Evolutionary conservation across 1,284 basidiomycete genomes (phyloP).

Genomic region (Chondrostereum purpureum): DNA sequence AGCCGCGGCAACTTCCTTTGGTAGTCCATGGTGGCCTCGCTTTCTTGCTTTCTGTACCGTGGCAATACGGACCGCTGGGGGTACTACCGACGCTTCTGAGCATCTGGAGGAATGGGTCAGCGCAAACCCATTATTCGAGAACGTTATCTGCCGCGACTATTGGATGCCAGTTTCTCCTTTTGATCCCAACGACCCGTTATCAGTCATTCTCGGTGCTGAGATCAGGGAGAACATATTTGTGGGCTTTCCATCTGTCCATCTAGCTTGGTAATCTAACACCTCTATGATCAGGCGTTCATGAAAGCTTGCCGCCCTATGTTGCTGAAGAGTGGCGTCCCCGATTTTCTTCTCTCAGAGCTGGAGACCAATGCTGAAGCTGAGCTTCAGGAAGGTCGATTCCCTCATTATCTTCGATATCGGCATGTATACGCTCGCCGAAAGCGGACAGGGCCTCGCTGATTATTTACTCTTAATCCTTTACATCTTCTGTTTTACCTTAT

Average conservation of each 20-base stretch:
- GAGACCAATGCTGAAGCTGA: constrained; percentile 45
- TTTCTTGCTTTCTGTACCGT: constrained; percentile 49
- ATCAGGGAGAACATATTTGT: constrained; percentile 36
- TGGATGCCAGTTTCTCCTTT: constrained; percentile 55
- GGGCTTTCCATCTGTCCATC: constrained; percentile 11
- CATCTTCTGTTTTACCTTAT: constrained; percentile 1
- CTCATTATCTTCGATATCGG: constrained; percentile 48
- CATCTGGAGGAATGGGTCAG: constrained; percentile 47
- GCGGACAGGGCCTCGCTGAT: constrained; percentile 10
- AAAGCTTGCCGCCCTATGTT: constrained; percentile 60
- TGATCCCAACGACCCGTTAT: constrained; percentile 16
- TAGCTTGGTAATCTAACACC: constrained; percentile 8
- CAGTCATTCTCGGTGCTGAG: constrained; percentile 20
- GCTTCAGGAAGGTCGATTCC: constrained; percentile 37
- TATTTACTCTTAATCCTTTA: constrained; percentile 5
- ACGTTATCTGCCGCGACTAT: constrained; percentile 46
- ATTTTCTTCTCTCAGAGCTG: constrained; percentile 44
- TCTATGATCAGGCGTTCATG: constrained; percentile 46
- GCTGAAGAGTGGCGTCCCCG: constrained; percentile 51
- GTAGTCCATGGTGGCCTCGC: constrained; percentile 49
- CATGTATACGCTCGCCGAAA: constrained; percentile 54
- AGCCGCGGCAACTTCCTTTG: constrained; percentile 32
- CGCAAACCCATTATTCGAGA: constrained; percentile 47
- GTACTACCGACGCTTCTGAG: constrained; percentile 51
- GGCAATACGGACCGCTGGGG: constrained; percentile 51